These are phyloP conservation scores for Aureobasidium sp. DNA, from an alignment of 2,329 filamentous ascomycete species.

Conservation along the genomic window DNA sequence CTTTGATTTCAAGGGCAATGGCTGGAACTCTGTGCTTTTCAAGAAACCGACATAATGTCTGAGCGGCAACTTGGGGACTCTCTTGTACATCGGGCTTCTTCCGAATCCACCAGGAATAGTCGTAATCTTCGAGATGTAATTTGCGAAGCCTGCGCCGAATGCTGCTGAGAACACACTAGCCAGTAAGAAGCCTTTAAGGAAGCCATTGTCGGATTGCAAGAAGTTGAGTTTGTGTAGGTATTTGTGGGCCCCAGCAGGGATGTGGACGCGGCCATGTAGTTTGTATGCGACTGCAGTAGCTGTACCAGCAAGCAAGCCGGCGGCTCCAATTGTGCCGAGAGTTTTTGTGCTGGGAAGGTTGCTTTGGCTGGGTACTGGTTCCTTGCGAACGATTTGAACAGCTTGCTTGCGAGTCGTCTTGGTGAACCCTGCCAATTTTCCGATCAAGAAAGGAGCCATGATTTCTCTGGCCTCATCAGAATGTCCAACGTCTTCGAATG, in stretches of 20 bases:
- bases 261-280: neutral
- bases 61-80: conserved; percentile 17
- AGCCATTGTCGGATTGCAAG: conserved; percentile 17
- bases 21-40: conserved; percentile 40
- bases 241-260: neutral
- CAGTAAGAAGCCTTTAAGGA: conserved; percentile 32
- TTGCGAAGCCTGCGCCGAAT: conserved; percentile 13
- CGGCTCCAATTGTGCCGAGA: neutral
- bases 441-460: conserved; percentile 30
- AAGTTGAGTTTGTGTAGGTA: neutral
- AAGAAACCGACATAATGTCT: conserved; percentile 34
- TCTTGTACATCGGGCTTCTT: neutral
- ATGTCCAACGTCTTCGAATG: conserved; percentile 73
- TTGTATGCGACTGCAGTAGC: neutral
- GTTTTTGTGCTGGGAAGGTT: neutral
- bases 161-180: conserved; percentile 21
- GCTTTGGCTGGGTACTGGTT: conserved; percentile 11
- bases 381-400: conserved; percentile 14
- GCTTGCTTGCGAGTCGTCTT: conserved; percentile 1
- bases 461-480: conserved; percentile 38
- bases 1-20: conserved; percentile 33
- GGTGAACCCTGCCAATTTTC: conserved; percentile 23
- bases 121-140: conserved; percentile 16
- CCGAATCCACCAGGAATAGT: conserved; percentile 11
- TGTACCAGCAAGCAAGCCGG: neutral